Conservation (phyloP, 2,329 filamentous ascomycete genomes). For the Orbilia quercus region DNA sequence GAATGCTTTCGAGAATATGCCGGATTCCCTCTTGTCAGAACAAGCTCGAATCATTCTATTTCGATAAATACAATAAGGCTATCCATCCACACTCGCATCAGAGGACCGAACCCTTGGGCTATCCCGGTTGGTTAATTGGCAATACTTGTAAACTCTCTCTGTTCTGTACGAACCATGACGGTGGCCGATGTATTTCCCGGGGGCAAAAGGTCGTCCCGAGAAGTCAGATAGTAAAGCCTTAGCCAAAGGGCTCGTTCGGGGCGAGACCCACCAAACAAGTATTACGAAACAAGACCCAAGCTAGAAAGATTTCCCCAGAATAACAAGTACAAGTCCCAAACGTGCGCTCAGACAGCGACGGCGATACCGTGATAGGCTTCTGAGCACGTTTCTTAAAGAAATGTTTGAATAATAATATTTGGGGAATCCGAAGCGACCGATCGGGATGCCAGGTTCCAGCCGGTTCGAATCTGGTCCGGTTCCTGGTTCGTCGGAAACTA, state of each 20-base stretch:
- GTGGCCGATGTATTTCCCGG: conserved; percentile 17
- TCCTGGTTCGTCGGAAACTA: conserved; percentile 41
- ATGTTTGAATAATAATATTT: conserved; percentile 38
- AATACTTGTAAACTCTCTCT: too few relatives aligned
- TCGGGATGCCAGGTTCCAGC: not conserved
- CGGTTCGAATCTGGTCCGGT: not conserved
- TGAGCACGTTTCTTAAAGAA: conserved; percentile 50
- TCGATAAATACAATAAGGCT: conserved; percentile 15
- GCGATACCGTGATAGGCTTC: conserved; percentile 51
- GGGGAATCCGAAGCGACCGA: conserved; percentile 32
- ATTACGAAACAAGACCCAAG: conserved; percentile 16
- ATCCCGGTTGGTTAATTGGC: conserved; percentile 22
- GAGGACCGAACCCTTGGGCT: conserved; percentile 16
- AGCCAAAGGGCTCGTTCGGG: not conserved
- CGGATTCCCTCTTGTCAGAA: conserved; percentile 36
- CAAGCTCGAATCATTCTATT: conserved; percentile 26
- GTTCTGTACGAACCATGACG: too few relatives aligned
- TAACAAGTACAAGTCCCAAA: conserved; percentile 5
- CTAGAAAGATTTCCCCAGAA: not conserved
- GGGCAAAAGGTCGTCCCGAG: conserved; percentile 12
- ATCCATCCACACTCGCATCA: conserved; percentile 1
- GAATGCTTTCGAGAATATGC: conserved; percentile 15
- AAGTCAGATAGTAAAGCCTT: conserved; percentile 11
- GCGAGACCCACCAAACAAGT: conserved; percentile 29
- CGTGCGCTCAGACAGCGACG: conserved; percentile 30